Evolutionary conservation across 2,329 filamentous ascomycete genomes (phyloP), one percentile per base, ranked within the genome.

Genomic region (Trichophyton verrucosum): DNA sequence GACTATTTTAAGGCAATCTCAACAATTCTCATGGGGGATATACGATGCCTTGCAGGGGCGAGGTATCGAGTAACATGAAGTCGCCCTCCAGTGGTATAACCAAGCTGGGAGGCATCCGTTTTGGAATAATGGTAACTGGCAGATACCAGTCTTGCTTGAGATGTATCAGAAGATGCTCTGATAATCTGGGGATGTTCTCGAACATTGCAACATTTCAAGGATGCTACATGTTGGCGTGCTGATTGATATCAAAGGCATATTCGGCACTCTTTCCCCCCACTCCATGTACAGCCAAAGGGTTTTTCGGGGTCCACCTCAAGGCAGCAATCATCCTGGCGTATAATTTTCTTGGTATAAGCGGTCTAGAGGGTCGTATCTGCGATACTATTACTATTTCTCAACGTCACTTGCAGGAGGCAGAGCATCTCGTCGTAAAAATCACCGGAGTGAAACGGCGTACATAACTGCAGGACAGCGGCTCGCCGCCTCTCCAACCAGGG

Each of bases 311-410:
- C 51, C 30, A 55, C 51, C 20, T 7, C 51, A 36, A 55, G 51
- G 51, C 51, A 55, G 51, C 27, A 55, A 55, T 13, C 51, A 55
- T 55, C 51, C 51, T 36, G 30, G 51, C 51, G 27, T 20, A 55
- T 55, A 36, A 30, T 20, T 55, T 27, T 13, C 15, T 36, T 55
- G 27, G 27, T 33, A 55, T 55, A 55, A n/a, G 27, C 46, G 13
- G 46, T 13, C 20, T 22, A 7, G 13, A 24, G 24, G 22, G 24
- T 13, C 11, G 11, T 15, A 20, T 47, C n/a, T 20, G 17, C n/a
- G 20, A 20, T 47, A 27, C 3, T 44, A 44, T 44, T 47, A 27
- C n/a, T 44, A 44, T 44, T 44, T 17, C n/a, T 8, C 22, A 27
- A 27, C 20, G 9, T 15, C 11, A 24, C 20, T 15, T 49, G 46